A percentile compares a stretch with the other conserved stretches of the same genome.
phyloP scores from a whole-genome alignment of 345 rosid species.

The Rhodamnia rubescens region DNA sequence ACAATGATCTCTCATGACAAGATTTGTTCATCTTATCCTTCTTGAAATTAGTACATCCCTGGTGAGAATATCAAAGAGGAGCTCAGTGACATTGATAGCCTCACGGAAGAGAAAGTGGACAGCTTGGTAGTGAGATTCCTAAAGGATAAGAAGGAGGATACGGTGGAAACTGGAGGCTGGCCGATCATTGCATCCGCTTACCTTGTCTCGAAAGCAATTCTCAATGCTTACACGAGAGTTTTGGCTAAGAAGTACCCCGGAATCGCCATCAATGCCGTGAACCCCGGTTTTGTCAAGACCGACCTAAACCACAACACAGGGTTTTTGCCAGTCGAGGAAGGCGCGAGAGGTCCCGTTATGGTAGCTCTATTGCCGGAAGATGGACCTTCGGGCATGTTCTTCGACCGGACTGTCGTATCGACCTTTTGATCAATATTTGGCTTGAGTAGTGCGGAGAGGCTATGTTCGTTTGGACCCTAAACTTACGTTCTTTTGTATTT shows the following conservation, averaged over 20 bases:
- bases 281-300: neutral
- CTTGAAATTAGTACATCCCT: neutral
- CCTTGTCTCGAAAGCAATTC: neutral
- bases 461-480: neutral
- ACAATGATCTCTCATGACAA: neutral
- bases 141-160: conserved; percentile 4
- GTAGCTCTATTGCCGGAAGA: neutral
- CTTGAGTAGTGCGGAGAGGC: neutral
- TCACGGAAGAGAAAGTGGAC: conserved; percentile 12
- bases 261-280: neutral
- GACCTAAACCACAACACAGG: neutral
- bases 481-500: neutral
- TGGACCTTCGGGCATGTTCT: neutral
- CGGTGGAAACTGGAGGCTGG: conserved; percentile 6
- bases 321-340: neutral
- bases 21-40: neutral
- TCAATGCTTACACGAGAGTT: conserved; percentile 1
- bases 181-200: neutral
- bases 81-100: neutral
- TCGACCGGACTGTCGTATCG: neutral
- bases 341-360: neutral
- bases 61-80: neutral
- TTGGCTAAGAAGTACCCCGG: neutral
- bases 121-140: conserved; percentile 4
- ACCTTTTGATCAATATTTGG: neutral